Percentiles rank a stretch among this genome's conserved stretches.
Conservation (phyloP, 2,329 filamentous ascomycete species). For the Hymenoscyphus scutula region DNA sequence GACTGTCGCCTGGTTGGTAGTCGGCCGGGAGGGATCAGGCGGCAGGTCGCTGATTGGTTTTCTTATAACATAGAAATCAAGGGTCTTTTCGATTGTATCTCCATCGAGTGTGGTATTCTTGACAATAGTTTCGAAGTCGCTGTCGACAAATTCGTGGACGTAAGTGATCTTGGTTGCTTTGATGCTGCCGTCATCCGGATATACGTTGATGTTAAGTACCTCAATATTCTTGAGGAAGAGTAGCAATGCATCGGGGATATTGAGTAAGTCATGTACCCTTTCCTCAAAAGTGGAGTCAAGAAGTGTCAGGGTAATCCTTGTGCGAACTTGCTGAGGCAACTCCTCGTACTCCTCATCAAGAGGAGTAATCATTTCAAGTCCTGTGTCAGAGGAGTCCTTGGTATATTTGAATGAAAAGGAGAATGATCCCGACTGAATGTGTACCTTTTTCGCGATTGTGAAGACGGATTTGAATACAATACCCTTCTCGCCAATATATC, state of each 20-base stretch:
- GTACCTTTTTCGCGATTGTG: slow-evolving; percentile 36
- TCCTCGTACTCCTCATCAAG: too few relatives aligned
- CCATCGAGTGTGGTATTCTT: neutral
- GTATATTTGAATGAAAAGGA: neutral
- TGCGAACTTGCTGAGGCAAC: neutral
- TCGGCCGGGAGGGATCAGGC: neutral
- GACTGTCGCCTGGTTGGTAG: neutral
- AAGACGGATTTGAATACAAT: slow-evolving; percentile 41
- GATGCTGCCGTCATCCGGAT: too few relatives aligned
- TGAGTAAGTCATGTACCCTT: too few relatives aligned
- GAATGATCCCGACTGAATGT: slow-evolving; percentile 40
- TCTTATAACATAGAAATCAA: neutral
- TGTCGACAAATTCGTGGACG: too few relatives aligned
- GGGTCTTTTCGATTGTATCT: neutral
- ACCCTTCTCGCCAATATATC: slow-evolving; percentile 36
- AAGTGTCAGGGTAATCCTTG: slow-evolving; percentile 19
- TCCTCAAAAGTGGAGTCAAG: too few relatives aligned
- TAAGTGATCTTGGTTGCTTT: too few relatives aligned
- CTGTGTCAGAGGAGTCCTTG: too few relatives aligned
- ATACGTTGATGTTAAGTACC: too few relatives aligned
- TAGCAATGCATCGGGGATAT: too few relatives aligned
- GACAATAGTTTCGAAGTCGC: neutral
- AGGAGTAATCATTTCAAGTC: too few relatives aligned
- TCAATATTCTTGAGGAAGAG: too few relatives aligned
- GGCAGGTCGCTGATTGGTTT: neutral